Conservation (phyloP, 2,329 filamentous ascomycete species). For the Aspergillus sp. region DNA sequence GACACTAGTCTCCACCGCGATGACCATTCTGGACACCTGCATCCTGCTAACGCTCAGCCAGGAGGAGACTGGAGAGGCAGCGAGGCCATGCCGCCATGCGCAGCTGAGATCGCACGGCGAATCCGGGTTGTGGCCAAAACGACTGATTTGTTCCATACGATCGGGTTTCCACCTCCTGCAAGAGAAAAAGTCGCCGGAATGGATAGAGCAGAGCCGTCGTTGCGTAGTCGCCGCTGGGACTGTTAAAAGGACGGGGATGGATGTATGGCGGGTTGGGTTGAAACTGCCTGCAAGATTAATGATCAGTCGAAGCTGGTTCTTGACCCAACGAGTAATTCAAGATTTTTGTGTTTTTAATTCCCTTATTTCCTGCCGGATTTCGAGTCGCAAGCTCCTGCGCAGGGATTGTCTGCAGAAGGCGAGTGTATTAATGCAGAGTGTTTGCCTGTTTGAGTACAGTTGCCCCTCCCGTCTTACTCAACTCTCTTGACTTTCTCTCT, state of each 20-base stretch:
- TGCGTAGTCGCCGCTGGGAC: background rate
- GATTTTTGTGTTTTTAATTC: background rate
- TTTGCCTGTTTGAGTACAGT: constrained; percentile 6
- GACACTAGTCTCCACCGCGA: constrained; percentile 14
- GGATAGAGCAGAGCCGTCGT: background rate
- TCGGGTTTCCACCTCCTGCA: constrained; percentile 22
- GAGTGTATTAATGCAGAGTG: background rate
- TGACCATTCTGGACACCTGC: constrained; percentile 26
- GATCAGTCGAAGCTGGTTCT: background rate
- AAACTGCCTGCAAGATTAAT: background rate
- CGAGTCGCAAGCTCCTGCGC: background rate
- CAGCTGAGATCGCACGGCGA: constrained; percentile 26
- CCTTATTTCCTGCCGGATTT: background rate
- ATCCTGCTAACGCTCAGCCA: constrained; percentile 18
- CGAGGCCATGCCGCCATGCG: constrained; percentile 10
- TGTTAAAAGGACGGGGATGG: background rate
- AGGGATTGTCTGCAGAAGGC: background rate
- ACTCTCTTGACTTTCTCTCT: constrained; percentile 20
- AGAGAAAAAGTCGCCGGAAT: constrained; percentile 19
- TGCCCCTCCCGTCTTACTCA: constrained; percentile 23
- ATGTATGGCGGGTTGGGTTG: constrained; percentile 5
- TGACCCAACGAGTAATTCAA: background rate
- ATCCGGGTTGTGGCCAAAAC: constrained; percentile 19
- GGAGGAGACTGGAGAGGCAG: background rate
- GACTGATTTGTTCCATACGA: constrained; percentile 22